These are phyloP conservation scores for Casaregolazyma lundiana DNA, from an alignment of 1,139 yeast genomes.

Conservation along the genomic window DNA sequence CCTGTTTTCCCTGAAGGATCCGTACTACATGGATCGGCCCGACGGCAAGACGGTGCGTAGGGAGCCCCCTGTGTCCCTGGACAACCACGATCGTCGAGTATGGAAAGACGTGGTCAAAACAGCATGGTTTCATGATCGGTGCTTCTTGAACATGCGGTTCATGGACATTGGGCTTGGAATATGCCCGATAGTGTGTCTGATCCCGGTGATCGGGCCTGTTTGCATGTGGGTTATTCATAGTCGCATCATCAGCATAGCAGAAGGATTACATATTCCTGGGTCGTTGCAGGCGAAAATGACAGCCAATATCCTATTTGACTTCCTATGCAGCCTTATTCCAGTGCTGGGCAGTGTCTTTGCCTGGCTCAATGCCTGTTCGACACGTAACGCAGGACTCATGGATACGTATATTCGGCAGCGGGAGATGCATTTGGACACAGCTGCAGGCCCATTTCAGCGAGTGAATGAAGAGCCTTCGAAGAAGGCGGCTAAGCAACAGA, in stretches of 20 bases:
- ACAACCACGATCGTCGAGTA: constrained; percentile 56
- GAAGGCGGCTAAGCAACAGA: constrained; percentile 3
- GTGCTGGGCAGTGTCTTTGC: constrained; percentile 68
- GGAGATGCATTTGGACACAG: constrained; percentile 15
- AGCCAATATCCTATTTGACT: constrained; percentile 67
- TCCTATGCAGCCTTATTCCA: constrained; percentile 73
- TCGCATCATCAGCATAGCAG: constrained; percentile 57
- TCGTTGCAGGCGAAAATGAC: constrained; percentile 62
- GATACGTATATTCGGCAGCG: constrained; percentile 36
- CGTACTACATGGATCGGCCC: constrained; percentile 52
- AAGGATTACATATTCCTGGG: constrained; percentile 54
- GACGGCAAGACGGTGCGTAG: constrained; percentile 51
- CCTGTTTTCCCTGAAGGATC: constrained; percentile 58
- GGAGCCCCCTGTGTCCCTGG: constrained; percentile 53
- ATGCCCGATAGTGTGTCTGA: constrained; percentile 49
- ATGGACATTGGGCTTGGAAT: constrained; percentile 74
- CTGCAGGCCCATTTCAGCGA: constrained; percentile 22
- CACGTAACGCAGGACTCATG: constrained; percentile 77
- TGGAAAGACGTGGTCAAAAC: constrained; percentile 70
- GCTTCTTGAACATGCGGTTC: constrained; percentile 69
- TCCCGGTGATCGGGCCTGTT: constrained; percentile 80
- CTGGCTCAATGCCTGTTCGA: constrained; percentile 84
- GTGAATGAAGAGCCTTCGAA: constrained; percentile 11
- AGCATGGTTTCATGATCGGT: constrained; percentile 85
- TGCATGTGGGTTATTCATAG: constrained; percentile 75